These are phyloP conservation scores for Pleurotus tuber-regium DNA, from an alignment of 768 basidiomycete genomes.

Conservation along the genomic window DNA sequence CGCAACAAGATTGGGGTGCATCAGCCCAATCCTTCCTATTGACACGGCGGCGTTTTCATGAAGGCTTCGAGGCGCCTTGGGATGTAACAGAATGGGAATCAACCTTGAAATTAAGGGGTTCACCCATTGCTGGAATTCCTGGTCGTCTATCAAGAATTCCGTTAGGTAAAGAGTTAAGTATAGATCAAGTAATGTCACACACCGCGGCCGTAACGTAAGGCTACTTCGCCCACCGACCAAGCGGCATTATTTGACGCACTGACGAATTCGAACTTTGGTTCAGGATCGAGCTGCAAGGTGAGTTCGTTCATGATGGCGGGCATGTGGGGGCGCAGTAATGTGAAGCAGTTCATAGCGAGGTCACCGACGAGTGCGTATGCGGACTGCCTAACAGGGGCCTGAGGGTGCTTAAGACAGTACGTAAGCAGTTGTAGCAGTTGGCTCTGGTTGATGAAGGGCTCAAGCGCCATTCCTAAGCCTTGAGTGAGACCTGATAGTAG, in stretches of 20 bases:
- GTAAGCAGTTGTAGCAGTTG: conserved; percentile 79
- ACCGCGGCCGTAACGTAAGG: conserved; percentile 87
- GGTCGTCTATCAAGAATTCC: conserved; percentile 49
- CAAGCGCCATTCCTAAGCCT: conserved; percentile 79
- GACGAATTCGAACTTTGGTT: conserved; percentile 91
- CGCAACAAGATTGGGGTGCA: conserved; percentile 86
- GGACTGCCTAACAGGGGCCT: conserved; percentile 92
- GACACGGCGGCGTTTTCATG: conserved; percentile 99
- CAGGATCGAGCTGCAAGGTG: conserved; percentile 85
- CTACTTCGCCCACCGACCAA: conserved; percentile 99
- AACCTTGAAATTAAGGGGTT: conserved; percentile 82
- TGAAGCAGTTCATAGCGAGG: conserved; percentile 95
- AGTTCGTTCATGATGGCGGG: conserved; percentile 88
- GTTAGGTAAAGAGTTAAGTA: conserved; percentile 8
- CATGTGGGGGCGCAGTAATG: conserved; percentile 80
- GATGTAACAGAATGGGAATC: conserved; percentile 89
- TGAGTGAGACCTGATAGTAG: conserved; percentile 94
- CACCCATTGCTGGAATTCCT: conserved; percentile 92
- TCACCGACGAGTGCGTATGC: conserved; percentile 99
- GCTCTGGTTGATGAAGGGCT: conserved; percentile 63
- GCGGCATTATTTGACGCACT: conserved; percentile 99
- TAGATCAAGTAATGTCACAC: conserved; percentile 20
- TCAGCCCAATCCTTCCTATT: conserved; percentile 92
- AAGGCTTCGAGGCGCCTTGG: conserved; percentile 89
- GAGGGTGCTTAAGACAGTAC: conserved; percentile 91